A percentile compares a stretch with the other conserved stretches of the same genome.
Conservation (phyloP, 1,284 basidiomycete genomes). For the Apiotrichum sp. region DNA sequence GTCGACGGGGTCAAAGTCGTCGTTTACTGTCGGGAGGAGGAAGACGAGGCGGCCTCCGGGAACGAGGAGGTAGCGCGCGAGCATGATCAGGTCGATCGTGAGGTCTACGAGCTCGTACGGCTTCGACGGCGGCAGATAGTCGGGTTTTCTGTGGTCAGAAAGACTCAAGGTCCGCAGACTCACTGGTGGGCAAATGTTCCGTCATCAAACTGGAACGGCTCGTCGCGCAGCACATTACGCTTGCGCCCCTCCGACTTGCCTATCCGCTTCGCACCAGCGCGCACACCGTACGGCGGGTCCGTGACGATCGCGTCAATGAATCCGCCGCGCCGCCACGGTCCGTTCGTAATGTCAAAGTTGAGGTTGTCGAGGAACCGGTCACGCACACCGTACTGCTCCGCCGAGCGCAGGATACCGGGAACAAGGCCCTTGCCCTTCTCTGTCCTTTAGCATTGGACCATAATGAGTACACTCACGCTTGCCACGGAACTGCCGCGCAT, state of each 20-base stretch:
- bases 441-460: conserved; percentile 6
- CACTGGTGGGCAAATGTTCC: conserved; percentile 45
- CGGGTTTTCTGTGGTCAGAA: conserved; percentile 46
- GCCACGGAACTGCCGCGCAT: conserved; percentile 92
- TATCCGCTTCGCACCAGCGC: conserved; percentile 91
- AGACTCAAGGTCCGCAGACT: conserved; percentile 13
- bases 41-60: conserved; percentile 87
- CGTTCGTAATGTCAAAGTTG: conserved; percentile 82
- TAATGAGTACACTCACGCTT: conserved; percentile 52
- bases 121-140: conserved; percentile 78
- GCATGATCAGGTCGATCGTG: conserved; percentile 70
- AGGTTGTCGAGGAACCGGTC: conserved; percentile 73
- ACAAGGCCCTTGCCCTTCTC: conserved; percentile 44
- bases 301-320: conserved; percentile 93
- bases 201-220: conserved; percentile 40
- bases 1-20: conserved; percentile 82
- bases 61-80: conserved; percentile 77
- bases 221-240: conserved; percentile 35
- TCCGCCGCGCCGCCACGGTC: conserved; percentile 81
- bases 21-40: conserved; percentile 86
- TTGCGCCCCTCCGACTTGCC: conserved; percentile 56
- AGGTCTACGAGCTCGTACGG: conserved; percentile 90
- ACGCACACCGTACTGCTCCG: conserved; percentile 75
- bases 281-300: conserved; percentile 90
- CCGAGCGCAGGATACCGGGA: conserved; percentile 71